Conservation (phyloP, 2,329 filamentous ascomycete genomes). For the Alternaria hordeiaustralica region DNA sequence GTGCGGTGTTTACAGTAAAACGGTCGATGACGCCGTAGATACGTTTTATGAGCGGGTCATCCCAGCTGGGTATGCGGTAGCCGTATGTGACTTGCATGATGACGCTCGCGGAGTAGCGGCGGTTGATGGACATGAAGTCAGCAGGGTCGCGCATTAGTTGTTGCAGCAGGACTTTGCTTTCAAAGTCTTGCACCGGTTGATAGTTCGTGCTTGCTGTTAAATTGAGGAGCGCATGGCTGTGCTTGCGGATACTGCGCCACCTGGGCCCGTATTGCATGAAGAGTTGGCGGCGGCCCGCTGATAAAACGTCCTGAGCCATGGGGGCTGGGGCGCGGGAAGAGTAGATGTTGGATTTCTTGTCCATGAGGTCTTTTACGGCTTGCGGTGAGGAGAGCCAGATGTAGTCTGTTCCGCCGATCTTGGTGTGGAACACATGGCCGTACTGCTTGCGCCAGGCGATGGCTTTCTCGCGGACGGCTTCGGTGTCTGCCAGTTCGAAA, state of each 20-base stretch:
- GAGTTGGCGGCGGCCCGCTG: constrained; percentile 56
- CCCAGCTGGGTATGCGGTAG: constrained; percentile 43
- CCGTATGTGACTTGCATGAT: constrained; percentile 47
- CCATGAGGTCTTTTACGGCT: constrained; percentile 62
- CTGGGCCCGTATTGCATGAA: constrained; percentile 52
- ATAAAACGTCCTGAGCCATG: constrained; percentile 51
- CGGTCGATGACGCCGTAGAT: constrained; percentile 41
- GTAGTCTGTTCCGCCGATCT: constrained; percentile 51
- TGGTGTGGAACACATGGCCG: constrained; percentile 50
- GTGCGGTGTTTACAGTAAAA: constrained; percentile 41
- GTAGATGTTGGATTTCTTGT: constrained; percentile 61
- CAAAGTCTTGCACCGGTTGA: constrained; percentile 54
- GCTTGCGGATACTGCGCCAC: constrained; percentile 46
- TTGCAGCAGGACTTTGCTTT: constrained; percentile 54
- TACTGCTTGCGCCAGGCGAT: constrained; percentile 46
- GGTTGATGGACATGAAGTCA: constrained; percentile 41
- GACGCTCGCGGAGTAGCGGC: constrained; percentile 41
- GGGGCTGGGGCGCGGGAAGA: constrained; percentile 52
- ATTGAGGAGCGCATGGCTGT: constrained; percentile 44
- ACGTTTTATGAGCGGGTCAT: constrained; percentile 41
- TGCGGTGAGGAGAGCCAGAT: constrained; percentile 55
- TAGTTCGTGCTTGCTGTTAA: constrained; percentile 45
- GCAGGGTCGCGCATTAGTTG: constrained; percentile 50
- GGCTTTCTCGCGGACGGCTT: constrained; percentile 40
- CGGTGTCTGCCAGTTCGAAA: constrained; percentile 46